Evolutionary conservation across 305 asterid species (phyloP), one percentile per base, ranked within the genome.

Genomic region (Fraxinus baroniana): DNA sequence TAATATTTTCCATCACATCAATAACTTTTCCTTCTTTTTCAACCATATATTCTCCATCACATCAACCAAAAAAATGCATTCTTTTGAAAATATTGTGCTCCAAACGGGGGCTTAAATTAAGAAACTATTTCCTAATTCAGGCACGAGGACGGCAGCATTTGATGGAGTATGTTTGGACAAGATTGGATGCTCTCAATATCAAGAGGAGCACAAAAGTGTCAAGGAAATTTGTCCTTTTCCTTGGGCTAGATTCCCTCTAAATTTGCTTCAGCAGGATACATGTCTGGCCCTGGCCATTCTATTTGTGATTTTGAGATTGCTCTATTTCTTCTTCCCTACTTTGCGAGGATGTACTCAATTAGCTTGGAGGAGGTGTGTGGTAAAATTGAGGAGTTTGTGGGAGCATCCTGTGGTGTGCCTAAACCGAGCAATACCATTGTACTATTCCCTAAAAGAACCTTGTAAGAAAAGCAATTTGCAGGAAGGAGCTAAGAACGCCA

Each of bases 191-290:
- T 89, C 92, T 24, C 85, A 88, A 77, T 82, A 88, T 81, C 89
- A 87, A 17, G 90, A 78, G 22, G 85, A 84, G 32, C 83, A 79
- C 60, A 71, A 83, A 76, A 86, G 70, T 70, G 86, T 84, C 83
- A 89, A 79, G 73, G 97, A 94, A 86, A 87, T 86, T 74, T 96
- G 98, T 77, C 99, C 99, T 52, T 96, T 96, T 81, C 90, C 96
- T 3, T 94, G 98, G 98, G 98, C 98, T 26, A 89, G 87, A 87
- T 94, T 98, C 79, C 98, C 99, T 5, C 98, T 91, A 88, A 96
- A 96, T 86, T 83, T 93, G 82, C 86, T 96, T 72, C 90, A 84
- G 84, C 97, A 96, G 79, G 98, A 94, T 86, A 94, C 98, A 4
- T 96, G 95, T 83, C 83, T 96, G 89, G 90, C 97, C 60, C 79